Conservation (phyloP, 2,329 filamentous ascomycete species). For the Colletotrichum liriopes region DNA sequence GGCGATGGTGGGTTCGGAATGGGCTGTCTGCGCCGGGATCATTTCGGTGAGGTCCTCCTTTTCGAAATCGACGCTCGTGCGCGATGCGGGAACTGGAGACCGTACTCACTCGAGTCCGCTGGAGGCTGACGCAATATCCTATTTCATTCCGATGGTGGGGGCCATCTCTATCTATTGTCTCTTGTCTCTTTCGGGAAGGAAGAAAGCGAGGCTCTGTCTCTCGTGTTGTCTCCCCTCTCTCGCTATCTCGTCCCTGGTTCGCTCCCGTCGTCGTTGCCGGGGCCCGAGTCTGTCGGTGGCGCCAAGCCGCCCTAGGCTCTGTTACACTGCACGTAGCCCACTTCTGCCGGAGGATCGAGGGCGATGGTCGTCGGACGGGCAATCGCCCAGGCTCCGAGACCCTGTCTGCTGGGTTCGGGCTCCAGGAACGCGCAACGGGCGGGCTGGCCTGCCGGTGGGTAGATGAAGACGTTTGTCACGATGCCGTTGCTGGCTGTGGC, state of each 20-base stretch:
- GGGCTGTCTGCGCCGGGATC: conserved; percentile 23
- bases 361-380: conserved; percentile 5
- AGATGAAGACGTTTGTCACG: conserved; percentile 32
- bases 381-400: conserved; percentile 12
- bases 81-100: neutral
- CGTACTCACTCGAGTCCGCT: neutral
- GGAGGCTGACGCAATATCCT: conserved; percentile 28
- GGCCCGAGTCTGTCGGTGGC: conserved; percentile 15
- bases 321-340: conserved; percentile 31
- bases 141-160: conserved; percentile 28
- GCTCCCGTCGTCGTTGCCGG: neutral
- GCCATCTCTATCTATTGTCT: conserved; percentile 3
- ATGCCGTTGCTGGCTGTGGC: conserved; percentile 30
- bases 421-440: conserved; percentile 29
- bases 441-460: conserved; percentile 3
- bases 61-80: conserved; percentile 20
- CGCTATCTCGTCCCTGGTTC: neutral
- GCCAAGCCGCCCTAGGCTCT: conserved; percentile 19
- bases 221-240: neutral
- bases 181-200: conserved; percentile 20
- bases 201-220: conserved; percentile 16
- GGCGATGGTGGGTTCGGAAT: conserved; percentile 15
- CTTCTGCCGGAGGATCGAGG: conserved; percentile 18
- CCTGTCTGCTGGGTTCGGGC: conserved; percentile 25
- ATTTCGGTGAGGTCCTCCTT: conserved; percentile 22